Base-by-base conservation (phyloP, 2,329 filamentous ascomycete species). In the Nothopassalora personata region DNA sequence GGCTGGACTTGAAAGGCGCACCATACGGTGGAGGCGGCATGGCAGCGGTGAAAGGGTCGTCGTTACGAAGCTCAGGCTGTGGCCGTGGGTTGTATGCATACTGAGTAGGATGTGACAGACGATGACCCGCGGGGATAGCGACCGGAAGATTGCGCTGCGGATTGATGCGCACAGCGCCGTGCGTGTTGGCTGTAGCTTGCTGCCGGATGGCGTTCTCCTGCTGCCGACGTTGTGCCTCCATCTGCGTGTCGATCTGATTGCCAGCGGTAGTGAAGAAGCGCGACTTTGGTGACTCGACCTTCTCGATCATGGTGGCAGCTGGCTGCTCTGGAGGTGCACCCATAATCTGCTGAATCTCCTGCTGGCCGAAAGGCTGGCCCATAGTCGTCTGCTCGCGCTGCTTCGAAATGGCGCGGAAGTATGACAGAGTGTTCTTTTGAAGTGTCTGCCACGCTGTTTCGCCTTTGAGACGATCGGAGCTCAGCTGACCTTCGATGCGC, bases 401-500 rank as follows among this genome's bases (percentile, higher is more conserved):
- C 62, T 76, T 72, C 1, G 76, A 75, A 11, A 76, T 70, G 28
- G 72, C 66, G 46, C 76, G 74, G 66, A 79, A 79, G 63, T 76
- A 76, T 7, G 70, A 67, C 1, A 79, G 64, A 1, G 74, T 72
- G 56, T 76, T 70, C 53, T 67, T 69, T 36, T 72, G 66, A 19
- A 73, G 60, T 15, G 69, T 68, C 57, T 72, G 68, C 36, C 64
- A 62, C 31, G 69, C 70, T 4, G 71, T 73, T 54, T 75, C 64
- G 5, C 70, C 72, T 55, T 71, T 71, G 31, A 77, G 58, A n/a
- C 73, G 70, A 60, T 77, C 74, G 3, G 73, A 70, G 5, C 74
- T 75, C 5, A 79, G 67, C 36, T 73, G 73, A 5, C 78, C 78
- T 62, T 79, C 77, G 3, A 77, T 71, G 55, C 67, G 73, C 66